phyloP scores from a whole-genome alignment of 768 basidiomycete species.

The Suillus paluster region DNA sequence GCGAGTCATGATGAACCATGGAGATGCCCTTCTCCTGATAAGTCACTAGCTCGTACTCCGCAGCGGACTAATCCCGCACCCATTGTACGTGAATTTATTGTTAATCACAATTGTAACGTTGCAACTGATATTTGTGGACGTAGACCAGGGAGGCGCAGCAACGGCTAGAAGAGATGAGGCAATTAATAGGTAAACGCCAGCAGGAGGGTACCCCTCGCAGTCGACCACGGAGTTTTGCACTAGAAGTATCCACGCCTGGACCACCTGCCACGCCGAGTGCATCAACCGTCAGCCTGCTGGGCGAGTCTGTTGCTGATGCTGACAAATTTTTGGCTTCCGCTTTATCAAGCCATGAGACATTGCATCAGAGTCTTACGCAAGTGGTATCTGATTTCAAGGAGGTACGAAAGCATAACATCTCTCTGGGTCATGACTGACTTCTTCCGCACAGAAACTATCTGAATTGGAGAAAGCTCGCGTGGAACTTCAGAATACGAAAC shows the following conservation, averaged over 20 bases:
- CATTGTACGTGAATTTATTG: slow-evolving; percentile 40
- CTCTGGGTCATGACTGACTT: slow-evolving; percentile 4
- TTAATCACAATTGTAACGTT: slow-evolving; percentile 7
- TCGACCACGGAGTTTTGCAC: slow-evolving; percentile 45
- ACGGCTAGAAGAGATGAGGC: slow-evolving; percentile 84
- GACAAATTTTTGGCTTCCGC: slow-evolving; percentile 61
- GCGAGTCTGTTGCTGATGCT: slow-evolving; percentile 56
- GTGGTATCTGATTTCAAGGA: slow-evolving; percentile 59
- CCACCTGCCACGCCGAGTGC: slow-evolving; percentile 22
- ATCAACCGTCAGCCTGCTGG: slow-evolving; percentile 39
- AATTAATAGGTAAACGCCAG: slow-evolving; percentile 66
- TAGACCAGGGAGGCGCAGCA: slow-evolving; percentile 79
- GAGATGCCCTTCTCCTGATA: slow-evolving; percentile 62
- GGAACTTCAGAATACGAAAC: slow-evolving; percentile 70
- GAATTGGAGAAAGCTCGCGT: slow-evolving; percentile 65
- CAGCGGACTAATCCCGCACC: slow-evolving; percentile 45
- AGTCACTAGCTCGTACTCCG: slow-evolving; percentile 48
- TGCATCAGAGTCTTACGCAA: slow-evolving; percentile 54
- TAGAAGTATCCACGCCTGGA: slow-evolving; percentile 21
- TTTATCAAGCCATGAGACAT: slow-evolving; percentile 55
- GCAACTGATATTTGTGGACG: slow-evolving; percentile 11
- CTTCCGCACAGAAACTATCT: slow-evolving; percentile 50
- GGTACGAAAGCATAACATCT: slow-evolving; percentile 41
- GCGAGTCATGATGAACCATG: slow-evolving; percentile 39
- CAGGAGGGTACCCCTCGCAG: slow-evolving; percentile 54